Evolutionary conservation across 192 early-diverging fungal genomes (phyloP).

Genomic region (Coemansia umbellata): DNA sequence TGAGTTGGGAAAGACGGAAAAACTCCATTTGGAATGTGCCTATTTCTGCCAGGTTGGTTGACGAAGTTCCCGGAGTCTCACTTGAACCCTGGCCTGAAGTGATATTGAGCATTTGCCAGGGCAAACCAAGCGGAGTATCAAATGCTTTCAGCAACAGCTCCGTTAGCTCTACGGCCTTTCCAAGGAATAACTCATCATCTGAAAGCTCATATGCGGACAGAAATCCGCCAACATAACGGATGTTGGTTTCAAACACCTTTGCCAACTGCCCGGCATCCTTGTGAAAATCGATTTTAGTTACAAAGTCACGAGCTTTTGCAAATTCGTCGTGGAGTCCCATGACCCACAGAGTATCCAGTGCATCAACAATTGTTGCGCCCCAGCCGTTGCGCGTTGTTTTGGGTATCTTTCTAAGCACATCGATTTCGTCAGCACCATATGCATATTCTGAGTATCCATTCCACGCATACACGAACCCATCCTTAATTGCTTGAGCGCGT

Average conservation of each 20-base stretch:
- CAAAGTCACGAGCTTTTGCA: conserved; percentile 63
- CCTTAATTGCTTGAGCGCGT: conserved; percentile 53
- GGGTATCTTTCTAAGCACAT: conserved; percentile 27
- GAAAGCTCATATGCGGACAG: conserved; percentile 77
- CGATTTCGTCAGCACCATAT: conserved; percentile 74
- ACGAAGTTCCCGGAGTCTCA: conserved; percentile 44
- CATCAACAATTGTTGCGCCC: conserved; percentile 85
- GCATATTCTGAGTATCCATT: conserved; percentile 71
- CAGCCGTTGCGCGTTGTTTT: conserved; percentile 57
- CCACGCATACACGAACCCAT: conserved; percentile 68
- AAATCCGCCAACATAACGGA: conserved; percentile 83
- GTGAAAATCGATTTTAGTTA: conserved; percentile 60
- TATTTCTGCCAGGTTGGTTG: conserved; percentile 63
- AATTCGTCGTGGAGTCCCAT: conserved; percentile 81
- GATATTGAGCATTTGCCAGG: conserved; percentile 70
- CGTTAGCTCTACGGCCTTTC: conserved; percentile 73
- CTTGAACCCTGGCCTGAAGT: conserved; percentile 51
- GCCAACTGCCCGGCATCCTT: conserved; percentile 60
- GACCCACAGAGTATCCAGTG: conserved; percentile 79
- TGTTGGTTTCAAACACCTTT: conserved; percentile 86
- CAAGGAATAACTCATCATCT: conserved; percentile 57
- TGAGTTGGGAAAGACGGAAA: conserved; percentile 79
- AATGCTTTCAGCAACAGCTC: conserved; percentile 75
- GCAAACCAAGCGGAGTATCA: conserved; percentile 64
- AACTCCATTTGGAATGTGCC: conserved; percentile 87